Conservation (phyloP, 495 filamentous ascomycete species). For the Neurospora pannonica region DNA sequence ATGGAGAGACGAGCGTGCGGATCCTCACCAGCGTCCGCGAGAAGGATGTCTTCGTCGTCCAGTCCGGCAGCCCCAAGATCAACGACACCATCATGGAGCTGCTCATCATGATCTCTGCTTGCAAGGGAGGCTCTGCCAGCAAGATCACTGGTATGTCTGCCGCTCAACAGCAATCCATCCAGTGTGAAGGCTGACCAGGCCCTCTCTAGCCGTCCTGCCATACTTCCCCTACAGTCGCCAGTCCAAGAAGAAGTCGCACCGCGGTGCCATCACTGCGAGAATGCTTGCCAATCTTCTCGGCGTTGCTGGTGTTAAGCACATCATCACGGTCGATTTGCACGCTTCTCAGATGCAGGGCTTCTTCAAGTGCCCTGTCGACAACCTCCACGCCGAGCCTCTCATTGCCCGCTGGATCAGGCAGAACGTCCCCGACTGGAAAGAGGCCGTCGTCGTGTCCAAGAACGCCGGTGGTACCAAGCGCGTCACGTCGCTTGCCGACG, state of each 20-base stretch:
- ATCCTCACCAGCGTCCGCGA: constrained; percentile 90
- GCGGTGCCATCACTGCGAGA: constrained; percentile 90
- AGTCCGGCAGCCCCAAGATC: constrained; percentile 92
- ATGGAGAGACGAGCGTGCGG: constrained; percentile 91
- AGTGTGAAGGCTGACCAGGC: constrained; percentile 8
- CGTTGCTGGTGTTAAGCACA: constrained; percentile 91
- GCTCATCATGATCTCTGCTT: constrained; percentile 96
- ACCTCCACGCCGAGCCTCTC: constrained; percentile 90
- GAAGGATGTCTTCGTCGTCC: constrained; percentile 97
- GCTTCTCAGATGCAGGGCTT: constrained; percentile 98
- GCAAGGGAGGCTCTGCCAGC: constrained; percentile 94
- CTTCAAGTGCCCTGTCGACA: constrained; percentile 96
- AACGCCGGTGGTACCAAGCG: constrained; percentile 94
- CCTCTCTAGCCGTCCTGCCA: constrained; percentile 76
- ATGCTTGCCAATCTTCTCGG: constrained; percentile 93
- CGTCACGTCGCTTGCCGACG: constrained; percentile 94
- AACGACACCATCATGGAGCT: constrained; percentile 99
- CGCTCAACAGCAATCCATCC: constrained; percentile 1
- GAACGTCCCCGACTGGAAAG: constrained; percentile 77
- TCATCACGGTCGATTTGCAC: constrained; percentile 94
- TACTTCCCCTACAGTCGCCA: constrained; percentile 99
- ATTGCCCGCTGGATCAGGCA: constrained; percentile 92
- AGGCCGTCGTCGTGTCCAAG: constrained; percentile 94
- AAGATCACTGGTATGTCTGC: constrained; percentile 78
- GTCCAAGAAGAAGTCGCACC: constrained; percentile 97